phyloP scores from a whole-genome alignment of 805 yeast species.

The Kazachstania psychrophila region DNA sequence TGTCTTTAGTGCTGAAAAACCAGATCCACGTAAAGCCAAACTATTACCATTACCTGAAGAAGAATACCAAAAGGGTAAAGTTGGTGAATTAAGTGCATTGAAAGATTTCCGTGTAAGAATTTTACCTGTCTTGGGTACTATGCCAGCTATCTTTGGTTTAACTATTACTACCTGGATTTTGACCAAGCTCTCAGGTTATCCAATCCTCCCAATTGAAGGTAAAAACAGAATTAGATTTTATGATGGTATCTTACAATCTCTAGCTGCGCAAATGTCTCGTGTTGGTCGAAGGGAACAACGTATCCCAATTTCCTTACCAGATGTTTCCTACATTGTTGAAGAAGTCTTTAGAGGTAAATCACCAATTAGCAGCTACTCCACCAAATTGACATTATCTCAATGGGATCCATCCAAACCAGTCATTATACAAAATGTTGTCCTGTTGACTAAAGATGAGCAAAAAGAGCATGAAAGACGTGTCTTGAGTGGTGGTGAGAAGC shows the following conservation, averaged over 20 bases:
- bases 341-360: conserved; percentile 92
- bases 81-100: conserved; percentile 78
- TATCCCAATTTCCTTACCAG: conserved; percentile 62
- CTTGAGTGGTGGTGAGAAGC: conserved; percentile 53
- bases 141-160: conserved; percentile 95
- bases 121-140: conserved; percentile 89
- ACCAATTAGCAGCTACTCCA: conserved; percentile 73
- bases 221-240: conserved; percentile 78
- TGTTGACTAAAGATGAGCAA: conserved; percentile 85
- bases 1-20: conserved; percentile 90
- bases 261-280: conserved; percentile 82
- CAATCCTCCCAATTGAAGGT: conserved; percentile 84
- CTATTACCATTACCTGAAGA: conserved; percentile 77
- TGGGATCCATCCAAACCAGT: conserved; percentile 72
- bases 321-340: conserved; percentile 75
- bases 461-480: conserved; percentile 67
- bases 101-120: conserved; percentile 89
- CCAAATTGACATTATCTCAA: conserved; percentile 67
- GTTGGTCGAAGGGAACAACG: conserved; percentile 64
- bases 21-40: conserved; percentile 88
- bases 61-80: conserved; percentile 49
- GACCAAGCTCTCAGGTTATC: conserved; percentile 76
- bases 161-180: conserved; percentile 78
- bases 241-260: conserved; percentile 70
- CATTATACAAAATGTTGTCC: conserved; percentile 68